Conservation (phyloP, 345 rosid genomes). For the Brassica nigra region DNA sequence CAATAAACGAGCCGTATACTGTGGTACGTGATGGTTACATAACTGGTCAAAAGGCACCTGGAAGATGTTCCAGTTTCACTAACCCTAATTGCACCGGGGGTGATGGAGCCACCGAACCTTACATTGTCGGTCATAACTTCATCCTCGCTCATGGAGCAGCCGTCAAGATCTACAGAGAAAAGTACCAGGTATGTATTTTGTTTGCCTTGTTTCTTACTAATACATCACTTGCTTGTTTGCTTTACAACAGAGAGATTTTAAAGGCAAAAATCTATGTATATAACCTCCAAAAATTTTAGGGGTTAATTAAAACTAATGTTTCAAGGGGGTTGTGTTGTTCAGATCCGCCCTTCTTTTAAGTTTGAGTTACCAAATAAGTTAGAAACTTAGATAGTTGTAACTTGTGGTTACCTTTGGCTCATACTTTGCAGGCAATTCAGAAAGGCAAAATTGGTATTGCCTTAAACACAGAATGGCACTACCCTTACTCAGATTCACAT, state of each 20-base stretch:
- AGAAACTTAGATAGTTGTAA: background rate
- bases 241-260: background rate
- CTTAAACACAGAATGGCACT: slow-evolving; percentile 39
- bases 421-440: slow-evolving; percentile 42
- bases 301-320: too few species aligned
- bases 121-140: slow-evolving; percentile 41
- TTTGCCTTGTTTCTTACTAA: background rate
- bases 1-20: slow-evolving; percentile 46
- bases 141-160: slow-evolving; percentile 51
- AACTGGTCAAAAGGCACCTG: slow-evolving; percentile 39
- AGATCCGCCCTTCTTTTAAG: too few species aligned
- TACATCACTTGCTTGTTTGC: background rate
- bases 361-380: too few species aligned
- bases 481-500: slow-evolving; percentile 39
- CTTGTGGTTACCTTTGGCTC: background rate
- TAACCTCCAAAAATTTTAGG: too few species aligned
- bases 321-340: too few species aligned
- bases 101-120: slow-evolving; percentile 43
- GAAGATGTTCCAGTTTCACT: slow-evolving; percentile 39
- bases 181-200: slow-evolving; percentile 35
- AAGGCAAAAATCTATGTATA: too few species aligned
- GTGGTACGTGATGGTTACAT: slow-evolving; percentile 33
- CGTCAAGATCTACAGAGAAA: slow-evolving; percentile 44
- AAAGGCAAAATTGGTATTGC: slow-evolving; percentile 51
- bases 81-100: slow-evolving; percentile 38